These are phyloP conservation scores for Heliocybe sulcata DNA, from an alignment of 1,284 basidiomycete species.

Conservation along the genomic window DNA sequence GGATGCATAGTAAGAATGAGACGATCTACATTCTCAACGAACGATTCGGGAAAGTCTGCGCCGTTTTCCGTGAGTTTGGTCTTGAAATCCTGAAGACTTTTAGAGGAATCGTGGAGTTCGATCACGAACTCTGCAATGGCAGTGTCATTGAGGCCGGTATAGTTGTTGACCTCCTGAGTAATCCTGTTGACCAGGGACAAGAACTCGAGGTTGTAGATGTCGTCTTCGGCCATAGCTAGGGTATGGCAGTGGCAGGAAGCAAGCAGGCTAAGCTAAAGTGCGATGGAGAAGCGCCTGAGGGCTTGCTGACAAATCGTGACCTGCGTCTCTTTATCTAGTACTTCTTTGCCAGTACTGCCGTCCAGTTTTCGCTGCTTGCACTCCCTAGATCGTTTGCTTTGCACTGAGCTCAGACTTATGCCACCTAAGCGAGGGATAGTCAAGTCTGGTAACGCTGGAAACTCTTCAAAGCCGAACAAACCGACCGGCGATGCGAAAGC, in stretches of 20 bases:
- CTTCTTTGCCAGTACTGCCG: no score
- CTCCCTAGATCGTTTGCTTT: no score
- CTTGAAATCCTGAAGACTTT: constrained; percentile 76
- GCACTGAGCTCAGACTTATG: no score
- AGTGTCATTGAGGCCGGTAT: constrained; percentile 82
- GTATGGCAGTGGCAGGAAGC: constrained; percentile 7
- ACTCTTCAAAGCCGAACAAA: constrained; percentile 57
- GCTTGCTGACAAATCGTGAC: neutral
- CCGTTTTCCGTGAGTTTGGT: constrained; percentile 73
- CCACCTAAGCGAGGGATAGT: constrained; percentile 72
- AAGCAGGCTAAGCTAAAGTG: neutral
- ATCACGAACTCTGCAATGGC: constrained; percentile 95
- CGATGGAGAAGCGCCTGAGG: neutral
- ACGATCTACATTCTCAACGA: constrained; percentile 90
- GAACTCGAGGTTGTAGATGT: constrained; percentile 86
- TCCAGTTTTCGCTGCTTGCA: no score
- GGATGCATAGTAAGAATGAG: constrained; percentile 94
- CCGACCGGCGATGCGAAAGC: constrained; percentile 13
- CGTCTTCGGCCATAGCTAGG: constrained; percentile 57
- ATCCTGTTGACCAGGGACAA: constrained; percentile 87
- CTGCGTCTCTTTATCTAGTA: no score
- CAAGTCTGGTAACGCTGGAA: constrained; percentile 82
- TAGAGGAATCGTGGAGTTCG: constrained; percentile 81
- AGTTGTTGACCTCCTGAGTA: constrained; percentile 86
- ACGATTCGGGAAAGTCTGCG: constrained; percentile 85